A percentile compares a stretch with the other conserved stretches of the same genome.
Conservation (phyloP, 495 filamentous ascomycete genomes). For the Xylaria flabelliformis region DNA sequence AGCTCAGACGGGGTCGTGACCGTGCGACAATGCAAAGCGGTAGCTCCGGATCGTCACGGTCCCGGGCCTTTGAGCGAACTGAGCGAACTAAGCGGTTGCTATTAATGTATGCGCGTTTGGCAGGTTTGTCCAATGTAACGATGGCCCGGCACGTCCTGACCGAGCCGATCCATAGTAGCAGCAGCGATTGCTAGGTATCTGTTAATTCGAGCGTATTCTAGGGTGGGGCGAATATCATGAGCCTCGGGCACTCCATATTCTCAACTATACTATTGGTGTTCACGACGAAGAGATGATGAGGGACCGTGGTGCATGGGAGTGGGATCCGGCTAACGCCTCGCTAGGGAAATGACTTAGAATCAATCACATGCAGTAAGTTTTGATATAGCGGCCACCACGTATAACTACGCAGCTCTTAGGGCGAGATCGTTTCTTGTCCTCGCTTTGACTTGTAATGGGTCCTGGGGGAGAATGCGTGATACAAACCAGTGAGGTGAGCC, state of each 20-base stretch:
- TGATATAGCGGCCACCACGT: not conserved
- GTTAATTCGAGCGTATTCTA: not conserved
- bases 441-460: conserved; percentile 13
- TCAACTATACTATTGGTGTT: not conserved
- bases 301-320: conserved; percentile 14
- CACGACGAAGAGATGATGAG: not conserved
- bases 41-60: not conserved
- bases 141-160: conserved; percentile 1
- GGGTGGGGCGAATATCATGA: not conserved
- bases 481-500: conserved; percentile 6
- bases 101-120: conserved; percentile 21
- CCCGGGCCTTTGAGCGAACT: not conserved
- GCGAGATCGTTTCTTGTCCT: not conserved
- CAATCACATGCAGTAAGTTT: not conserved
- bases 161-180: not conserved
- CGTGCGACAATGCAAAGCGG: conserved; percentile 19
- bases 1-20: conserved; percentile 18
- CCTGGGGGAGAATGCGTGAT: not conserved
- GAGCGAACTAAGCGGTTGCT: not conserved
- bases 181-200: conserved; percentile 7
- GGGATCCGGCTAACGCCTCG: conserved; percentile 14
- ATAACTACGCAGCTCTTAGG: not conserved
- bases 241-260: conserved; percentile 4
- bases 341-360: not conserved
- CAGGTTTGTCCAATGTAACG: conserved; percentile 25